These are phyloP conservation scores for Apiospora marii DNA, from an alignment of 2,329 filamentous ascomycete species.

Conservation along the genomic window DNA sequence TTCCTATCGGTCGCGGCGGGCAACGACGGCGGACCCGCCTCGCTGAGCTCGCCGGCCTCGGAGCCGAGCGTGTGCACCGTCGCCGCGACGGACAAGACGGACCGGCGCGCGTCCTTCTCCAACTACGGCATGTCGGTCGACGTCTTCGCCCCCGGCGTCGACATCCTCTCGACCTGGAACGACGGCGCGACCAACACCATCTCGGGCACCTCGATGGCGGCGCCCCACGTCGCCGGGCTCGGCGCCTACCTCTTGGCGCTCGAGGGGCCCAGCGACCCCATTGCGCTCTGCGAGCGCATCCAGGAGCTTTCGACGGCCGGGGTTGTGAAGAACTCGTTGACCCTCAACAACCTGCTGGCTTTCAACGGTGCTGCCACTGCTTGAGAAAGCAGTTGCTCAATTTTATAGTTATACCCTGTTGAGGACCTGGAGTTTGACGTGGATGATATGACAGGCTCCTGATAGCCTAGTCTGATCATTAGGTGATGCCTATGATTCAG, in stretches of 20 bases:
- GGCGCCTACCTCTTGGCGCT: conserved; percentile 56
- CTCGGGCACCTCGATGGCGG: conserved; percentile 55
- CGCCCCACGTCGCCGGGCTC: conserved; percentile 52
- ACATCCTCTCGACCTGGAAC: conserved; percentile 49
- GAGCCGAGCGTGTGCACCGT: conserved; percentile 44
- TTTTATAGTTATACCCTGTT: background rate
- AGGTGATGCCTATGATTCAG: background rate
- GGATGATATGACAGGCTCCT: background rate
- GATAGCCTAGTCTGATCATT: background rate
- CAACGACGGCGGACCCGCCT: conserved; percentile 43
- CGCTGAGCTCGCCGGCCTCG: conserved; percentile 39
- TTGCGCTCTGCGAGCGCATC: conserved; percentile 36
- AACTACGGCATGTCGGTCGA: conserved; percentile 47
- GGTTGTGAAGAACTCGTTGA: conserved; percentile 33
- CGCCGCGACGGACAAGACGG: conserved; percentile 38
- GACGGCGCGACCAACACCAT: conserved; percentile 48
- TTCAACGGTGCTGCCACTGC: conserved; percentile 33
- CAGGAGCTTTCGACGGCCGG: conserved; percentile 35
- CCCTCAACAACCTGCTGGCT: conserved; percentile 35
- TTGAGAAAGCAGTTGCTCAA: background rate
- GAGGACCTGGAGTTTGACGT: background rate
- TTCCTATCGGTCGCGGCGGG: conserved; percentile 56
- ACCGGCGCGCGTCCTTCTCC: conserved; percentile 30
- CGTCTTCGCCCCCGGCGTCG: conserved; percentile 51
- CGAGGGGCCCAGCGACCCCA: conserved; percentile 47